phyloP scores from a whole-genome alignment of 2,329 filamentous ascomycete species.

The Fragosphaeria purpurea region DNA sequence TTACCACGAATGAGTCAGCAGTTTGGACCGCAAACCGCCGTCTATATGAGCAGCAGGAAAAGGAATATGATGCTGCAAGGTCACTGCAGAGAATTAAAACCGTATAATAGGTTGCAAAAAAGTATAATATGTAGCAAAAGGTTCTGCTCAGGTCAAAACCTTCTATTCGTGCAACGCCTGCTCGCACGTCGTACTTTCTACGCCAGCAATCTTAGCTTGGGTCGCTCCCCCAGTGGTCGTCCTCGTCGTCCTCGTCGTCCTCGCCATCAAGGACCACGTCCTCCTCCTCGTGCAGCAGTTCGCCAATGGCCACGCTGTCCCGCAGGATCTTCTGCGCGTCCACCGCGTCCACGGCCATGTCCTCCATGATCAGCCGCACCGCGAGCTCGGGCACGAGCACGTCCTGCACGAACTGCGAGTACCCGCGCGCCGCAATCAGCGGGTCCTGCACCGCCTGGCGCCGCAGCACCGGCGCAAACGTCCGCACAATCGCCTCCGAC shows the following conservation, averaged over 20 bases:
- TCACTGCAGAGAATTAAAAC: too few species aligned
- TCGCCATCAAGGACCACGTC: constrained; percentile 39
- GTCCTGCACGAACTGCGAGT: constrained; percentile 59
- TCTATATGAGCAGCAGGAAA: too few species aligned
- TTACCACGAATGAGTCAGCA: too few species aligned
- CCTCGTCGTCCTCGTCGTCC: constrained; percentile 5
- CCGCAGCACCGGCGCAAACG: constrained; percentile 51
- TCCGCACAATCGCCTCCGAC: constrained; percentile 55
- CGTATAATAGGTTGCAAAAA: too few species aligned
- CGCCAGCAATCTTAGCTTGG: too few species aligned
- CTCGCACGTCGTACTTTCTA: too few species aligned
- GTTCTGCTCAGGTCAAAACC: too few species aligned
- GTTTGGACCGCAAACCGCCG: too few species aligned
- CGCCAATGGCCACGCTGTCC: constrained; percentile 57
- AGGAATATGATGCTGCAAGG: too few species aligned
- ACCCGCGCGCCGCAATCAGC: constrained; percentile 56
- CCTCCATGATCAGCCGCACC: constrained; percentile 45
- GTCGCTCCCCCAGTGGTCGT: neutral
- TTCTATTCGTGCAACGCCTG: too few species aligned
- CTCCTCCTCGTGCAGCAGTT: constrained; percentile 56
- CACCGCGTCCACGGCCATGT: constrained; percentile 35
- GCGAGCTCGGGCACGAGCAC: constrained; percentile 68
- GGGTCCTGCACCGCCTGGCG: constrained; percentile 52
- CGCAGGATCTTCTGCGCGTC: constrained; percentile 47
- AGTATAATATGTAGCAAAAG: too few species aligned